These are phyloP conservation scores for Pholiota conissans DNA, from an alignment of 768 basidiomycete genomes.

Conservation along the genomic window DNA sequence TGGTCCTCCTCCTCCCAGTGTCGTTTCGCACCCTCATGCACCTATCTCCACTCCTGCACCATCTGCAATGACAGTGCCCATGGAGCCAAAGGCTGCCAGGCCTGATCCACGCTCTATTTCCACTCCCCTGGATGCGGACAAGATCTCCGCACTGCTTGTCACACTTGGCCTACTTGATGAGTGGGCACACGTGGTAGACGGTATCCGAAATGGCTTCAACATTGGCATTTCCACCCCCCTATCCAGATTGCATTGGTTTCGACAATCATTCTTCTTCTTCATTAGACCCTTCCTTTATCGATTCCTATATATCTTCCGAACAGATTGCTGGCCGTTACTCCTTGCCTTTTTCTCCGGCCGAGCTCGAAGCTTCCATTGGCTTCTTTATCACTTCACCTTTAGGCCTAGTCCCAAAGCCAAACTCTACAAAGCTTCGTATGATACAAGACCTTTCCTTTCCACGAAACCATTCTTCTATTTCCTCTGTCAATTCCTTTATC, in stretches of 20 bases:
- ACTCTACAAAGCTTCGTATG: constrained; percentile 19
- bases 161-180: constrained; percentile 14
- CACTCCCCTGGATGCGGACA: constrained; percentile 24
- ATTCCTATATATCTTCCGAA: constrained; percentile 31
- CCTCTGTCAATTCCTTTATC: constrained; percentile 31
- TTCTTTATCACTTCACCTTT: constrained; percentile 41
- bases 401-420: constrained; percentile 36
- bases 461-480: constrained; percentile 15
- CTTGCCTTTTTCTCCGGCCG: constrained; percentile 13
- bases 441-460: constrained; percentile 34
- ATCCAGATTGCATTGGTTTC: constrained; percentile 24
- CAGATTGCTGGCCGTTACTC: constrained; percentile 31
- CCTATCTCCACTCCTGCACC: constrained; percentile 27
- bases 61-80: constrained; percentile 26
- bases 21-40: no score
- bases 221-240: constrained; percentile 25
- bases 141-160: constrained; percentile 15
- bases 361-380: constrained; percentile 34
- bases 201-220: constrained; percentile 35
- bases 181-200: constrained; percentile 29
- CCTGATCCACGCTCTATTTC: constrained; percentile 32
- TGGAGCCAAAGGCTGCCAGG: constrained; percentile 27
- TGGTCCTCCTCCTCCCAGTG: no score
- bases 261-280: constrained; percentile 32
- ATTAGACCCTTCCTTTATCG: constrained; percentile 29